These are phyloP conservation scores for Xylariomycetidae sp. DNA, from an alignment of 2,329 filamentous ascomycete genomes.

Conservation along the genomic window DNA sequence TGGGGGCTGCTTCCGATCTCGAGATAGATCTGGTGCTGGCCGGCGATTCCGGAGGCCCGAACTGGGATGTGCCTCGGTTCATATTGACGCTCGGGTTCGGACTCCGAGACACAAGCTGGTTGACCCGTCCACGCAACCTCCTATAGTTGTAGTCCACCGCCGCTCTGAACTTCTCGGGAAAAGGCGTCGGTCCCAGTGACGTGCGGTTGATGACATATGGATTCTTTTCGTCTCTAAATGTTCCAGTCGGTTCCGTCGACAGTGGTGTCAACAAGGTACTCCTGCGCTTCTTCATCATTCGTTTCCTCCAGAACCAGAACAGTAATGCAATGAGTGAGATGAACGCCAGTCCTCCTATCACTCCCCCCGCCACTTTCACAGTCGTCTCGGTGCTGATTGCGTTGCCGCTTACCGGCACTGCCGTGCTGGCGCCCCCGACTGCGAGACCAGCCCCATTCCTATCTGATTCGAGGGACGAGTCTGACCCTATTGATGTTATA, in stretches of 20 bases:
- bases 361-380: constrained; percentile 45
- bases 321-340: constrained; percentile 42
- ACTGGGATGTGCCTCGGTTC: constrained; percentile 51
- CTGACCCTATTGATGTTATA: constrained; percentile 3
- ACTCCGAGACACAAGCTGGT: constrained; percentile 24
- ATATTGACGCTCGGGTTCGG: constrained; percentile 41
- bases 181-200: constrained; percentile 46
- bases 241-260: constrained; percentile 26
- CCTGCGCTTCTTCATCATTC: constrained; percentile 35
- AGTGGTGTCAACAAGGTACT: constrained; percentile 47
- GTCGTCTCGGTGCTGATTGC: constrained; percentile 29
- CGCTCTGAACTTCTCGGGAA: constrained; percentile 36
- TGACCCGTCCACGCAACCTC: constrained; percentile 31
- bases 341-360: constrained; percentile 45
- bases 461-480: constrained; percentile 12
- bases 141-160: constrained; percentile 33
- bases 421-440: background rate
- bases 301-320: constrained; percentile 47
- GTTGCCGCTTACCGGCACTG: constrained; percentile 9
- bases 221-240: constrained; percentile 21
- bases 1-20: constrained; percentile 10
- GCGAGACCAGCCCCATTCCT: constrained; percentile 12
- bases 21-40: constrained; percentile 36
- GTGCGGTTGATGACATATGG: constrained; percentile 39
- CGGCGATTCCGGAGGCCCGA: constrained; percentile 28